Conservation (phyloP, 768 basidiomycete species). For the Lactarius quietus region DNA sequence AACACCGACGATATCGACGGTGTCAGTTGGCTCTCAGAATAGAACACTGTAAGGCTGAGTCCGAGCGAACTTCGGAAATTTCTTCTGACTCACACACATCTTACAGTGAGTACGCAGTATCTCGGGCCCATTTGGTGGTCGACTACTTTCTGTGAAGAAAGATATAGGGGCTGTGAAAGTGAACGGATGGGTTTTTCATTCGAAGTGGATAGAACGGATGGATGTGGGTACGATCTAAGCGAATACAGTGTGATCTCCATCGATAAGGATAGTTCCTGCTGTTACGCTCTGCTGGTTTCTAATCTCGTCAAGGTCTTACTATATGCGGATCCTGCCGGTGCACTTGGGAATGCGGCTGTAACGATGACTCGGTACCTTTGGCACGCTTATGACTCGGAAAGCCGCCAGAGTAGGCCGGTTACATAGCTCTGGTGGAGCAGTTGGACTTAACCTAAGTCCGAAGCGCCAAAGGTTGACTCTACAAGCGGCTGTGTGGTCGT, state of each 20-base stretch:
- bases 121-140: constrained; percentile 68
- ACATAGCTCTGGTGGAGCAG: too few relatives aligned
- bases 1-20: background rate
- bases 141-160: constrained; percentile 47
- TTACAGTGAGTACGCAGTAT: constrained; percentile 63
- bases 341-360: background rate
- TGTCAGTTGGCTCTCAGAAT: background rate
- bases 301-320: too few relatives aligned
- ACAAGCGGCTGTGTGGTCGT: too few relatives aligned
- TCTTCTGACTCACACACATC: constrained; percentile 17
- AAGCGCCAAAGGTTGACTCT: too few relatives aligned
- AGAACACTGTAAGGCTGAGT: background rate
- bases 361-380: background rate
- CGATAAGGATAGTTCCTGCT: background rate
- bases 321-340: background rate
- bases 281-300: background rate
- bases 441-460: too few relatives aligned
- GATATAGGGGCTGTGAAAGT: constrained; percentile 47
- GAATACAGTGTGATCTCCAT: background rate
- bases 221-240: background rate
- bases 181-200: constrained; percentile 69
- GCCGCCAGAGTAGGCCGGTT: background rate
- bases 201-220: background rate
- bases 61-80: background rate
- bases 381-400: background rate